Percentiles rank a stretch among this genome's conserved stretches.
These are phyloP conservation scores for Fusarium staphyleae DNA, from an alignment of 2,329 filamentous ascomycete genomes.

Conservation along the genomic window DNA sequence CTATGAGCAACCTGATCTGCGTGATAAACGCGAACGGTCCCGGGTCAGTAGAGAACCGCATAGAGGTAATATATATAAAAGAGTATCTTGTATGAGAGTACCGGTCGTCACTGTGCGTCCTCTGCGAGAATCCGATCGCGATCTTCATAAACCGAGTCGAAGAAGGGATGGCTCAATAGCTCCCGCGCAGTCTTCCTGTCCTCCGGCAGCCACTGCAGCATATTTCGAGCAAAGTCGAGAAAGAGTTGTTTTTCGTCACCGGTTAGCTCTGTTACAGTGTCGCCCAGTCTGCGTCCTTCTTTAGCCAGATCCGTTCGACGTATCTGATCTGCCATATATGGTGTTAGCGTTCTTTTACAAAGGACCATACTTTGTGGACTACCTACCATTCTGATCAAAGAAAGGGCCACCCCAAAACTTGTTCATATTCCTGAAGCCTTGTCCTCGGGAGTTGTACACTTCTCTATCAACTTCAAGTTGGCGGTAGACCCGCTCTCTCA, in stretches of 20 bases:
- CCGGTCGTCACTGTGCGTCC: too few species aligned
- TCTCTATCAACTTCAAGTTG: slow-evolving; percentile 1
- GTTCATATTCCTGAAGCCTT: slow-evolving; percentile 28
- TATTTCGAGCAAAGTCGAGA: slow-evolving; percentile 32
- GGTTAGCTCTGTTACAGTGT: slow-evolving; percentile 28
- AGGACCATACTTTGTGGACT: background rate
- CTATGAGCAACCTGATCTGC: too few species aligned
- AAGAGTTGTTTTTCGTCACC: slow-evolving; percentile 34
- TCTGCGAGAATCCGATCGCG: too few species aligned
- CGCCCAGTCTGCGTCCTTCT: slow-evolving; percentile 6
- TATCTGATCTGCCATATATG: slow-evolving; percentile 1
- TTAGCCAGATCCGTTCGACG: slow-evolving; percentile 17
- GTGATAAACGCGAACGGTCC: too few species aligned
- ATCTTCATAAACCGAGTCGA: slow-evolving; percentile 16
- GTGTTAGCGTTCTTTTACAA: background rate
- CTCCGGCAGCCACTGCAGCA: slow-evolving; percentile 40
- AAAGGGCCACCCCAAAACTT: slow-evolving; percentile 34
- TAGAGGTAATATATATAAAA: too few species aligned
- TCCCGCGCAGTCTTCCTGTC: slow-evolving; percentile 37
- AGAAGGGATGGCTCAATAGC: slow-evolving; percentile 33
- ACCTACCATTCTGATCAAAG: slow-evolving; percentile 19
- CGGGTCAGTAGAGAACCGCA: too few species aligned
- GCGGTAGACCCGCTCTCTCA: slow-evolving; percentile 28
- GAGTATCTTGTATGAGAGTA: too few species aligned
- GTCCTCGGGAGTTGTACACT: slow-evolving; percentile 1